Evolutionary conservation across 345 rosid species (phyloP).

Genomic region (Hypericum perforatum): DNA sequence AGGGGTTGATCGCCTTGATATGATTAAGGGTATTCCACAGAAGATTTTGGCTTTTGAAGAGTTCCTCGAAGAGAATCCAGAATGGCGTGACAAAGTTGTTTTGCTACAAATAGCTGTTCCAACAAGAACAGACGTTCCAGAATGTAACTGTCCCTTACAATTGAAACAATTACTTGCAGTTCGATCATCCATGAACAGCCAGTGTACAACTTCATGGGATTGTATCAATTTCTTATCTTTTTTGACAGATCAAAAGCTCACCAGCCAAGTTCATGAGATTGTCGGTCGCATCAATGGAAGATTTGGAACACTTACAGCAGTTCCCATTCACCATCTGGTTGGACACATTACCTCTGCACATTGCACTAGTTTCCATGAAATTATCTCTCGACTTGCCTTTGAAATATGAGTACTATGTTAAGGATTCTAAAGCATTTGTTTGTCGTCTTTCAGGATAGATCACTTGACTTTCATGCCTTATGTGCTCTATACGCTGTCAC

Average conservation of each 20-base stretch:
- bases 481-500: conserved; percentile 56
- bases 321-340: conserved; percentile 59
- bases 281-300: conserved; percentile 62
- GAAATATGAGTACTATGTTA: not conserved
- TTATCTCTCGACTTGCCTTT: not conserved
- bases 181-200: no score
- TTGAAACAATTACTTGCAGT: no score
- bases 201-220: no score
- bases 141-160: conserved; percentile 21
- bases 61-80: conserved; percentile 51
- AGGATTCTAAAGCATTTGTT: conserved; percentile 14
- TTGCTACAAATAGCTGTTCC: conserved; percentile 59
- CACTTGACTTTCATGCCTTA: conserved; percentile 46
- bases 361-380: not conserved
- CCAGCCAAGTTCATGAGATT: conserved; percentile 58
- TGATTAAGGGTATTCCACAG: conserved; percentile 60
- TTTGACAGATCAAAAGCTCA: conserved; percentile 45
- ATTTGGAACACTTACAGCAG: conserved; percentile 48
- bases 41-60: conserved; percentile 58
- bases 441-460: conserved; percentile 36
- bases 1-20: conserved; percentile 61
- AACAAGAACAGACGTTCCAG: conserved; percentile 50
- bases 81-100: conserved; percentile 53
- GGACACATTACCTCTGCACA: conserved; percentile 11
- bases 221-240: conserved; percentile 2